Percentiles rank a stretch among this genome's conserved stretches.
Conservation (phyloP, 805 yeast genomes). For the Cyberlindnera bimundalis region DNA sequence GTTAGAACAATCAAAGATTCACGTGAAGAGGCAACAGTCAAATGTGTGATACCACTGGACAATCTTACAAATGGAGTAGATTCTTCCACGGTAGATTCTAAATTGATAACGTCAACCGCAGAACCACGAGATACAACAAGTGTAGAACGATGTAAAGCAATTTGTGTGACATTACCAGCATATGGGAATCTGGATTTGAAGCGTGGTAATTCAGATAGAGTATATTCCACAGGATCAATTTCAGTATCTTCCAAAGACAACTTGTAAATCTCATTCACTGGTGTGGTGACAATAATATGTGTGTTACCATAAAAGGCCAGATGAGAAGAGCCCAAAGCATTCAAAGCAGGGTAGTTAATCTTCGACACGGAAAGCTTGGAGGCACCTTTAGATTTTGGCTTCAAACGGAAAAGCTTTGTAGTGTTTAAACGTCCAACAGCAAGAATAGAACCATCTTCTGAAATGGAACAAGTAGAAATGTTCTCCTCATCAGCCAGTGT, state of each 20-base stretch:
- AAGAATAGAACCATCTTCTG: slow-evolving; percentile 60
- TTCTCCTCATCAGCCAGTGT: slow-evolving; percentile 74
- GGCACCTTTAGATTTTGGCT: slow-evolving; percentile 20
- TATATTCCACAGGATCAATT: slow-evolving; percentile 31
- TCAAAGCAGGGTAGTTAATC: slow-evolving; percentile 37
- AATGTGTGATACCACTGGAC: slow-evolving; percentile 55
- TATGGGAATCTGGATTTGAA: slow-evolving; percentile 40
- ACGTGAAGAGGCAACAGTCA: slow-evolving; percentile 47
- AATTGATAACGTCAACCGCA: slow-evolving; percentile 48
- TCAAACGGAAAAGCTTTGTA: slow-evolving; percentile 64
- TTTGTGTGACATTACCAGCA: slow-evolving; percentile 46
- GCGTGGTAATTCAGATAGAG: slow-evolving; percentile 37
- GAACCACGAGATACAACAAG: slow-evolving; percentile 60
- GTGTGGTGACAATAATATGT: slow-evolving; percentile 48
- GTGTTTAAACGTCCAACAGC: slow-evolving; percentile 69
- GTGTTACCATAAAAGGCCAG: slow-evolving; percentile 46
- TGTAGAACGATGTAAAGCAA: slow-evolving; percentile 41
- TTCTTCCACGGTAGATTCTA: slow-evolving; percentile 25
- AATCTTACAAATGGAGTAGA: slow-evolving; percentile 52
- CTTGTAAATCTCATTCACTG: slow-evolving; percentile 57
- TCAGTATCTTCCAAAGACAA: slow-evolving; percentile 26
- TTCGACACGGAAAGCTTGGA: slow-evolving; percentile 47
- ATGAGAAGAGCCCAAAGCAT: slow-evolving; percentile 53
- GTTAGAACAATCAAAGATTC: slow-evolving; percentile 61
- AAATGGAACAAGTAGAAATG: slow-evolving; percentile 63